phyloP scores from a whole-genome alignment of 108 stramenopile genomes.

The Nitzschia inconspicua region DNA sequence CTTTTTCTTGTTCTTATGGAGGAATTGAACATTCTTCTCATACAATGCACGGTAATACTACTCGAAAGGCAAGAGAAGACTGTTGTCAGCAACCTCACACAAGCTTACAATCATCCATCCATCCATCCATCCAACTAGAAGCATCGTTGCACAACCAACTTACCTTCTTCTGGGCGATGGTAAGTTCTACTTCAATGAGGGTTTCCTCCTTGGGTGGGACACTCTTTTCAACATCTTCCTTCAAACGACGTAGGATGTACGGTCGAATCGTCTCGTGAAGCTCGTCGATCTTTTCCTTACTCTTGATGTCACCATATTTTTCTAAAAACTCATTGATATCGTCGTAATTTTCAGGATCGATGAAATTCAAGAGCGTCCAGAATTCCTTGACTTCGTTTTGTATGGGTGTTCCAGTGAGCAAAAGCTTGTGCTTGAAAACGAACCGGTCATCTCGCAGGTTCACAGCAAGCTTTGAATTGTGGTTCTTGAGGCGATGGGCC shows the following conservation, averaged over 20 bases:
- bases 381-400: conserved; percentile 84
- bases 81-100: too few species aligned
- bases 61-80: too few species aligned
- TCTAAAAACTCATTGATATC: conserved; percentile 72
- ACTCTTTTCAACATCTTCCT: conserved; percentile 92
- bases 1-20: conserved; percentile 79
- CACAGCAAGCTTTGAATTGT: conserved; percentile 83
- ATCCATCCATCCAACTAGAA: too few species aligned
- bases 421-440: conserved; percentile 72
- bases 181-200: conserved; percentile 95
- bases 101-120: too few species aligned
- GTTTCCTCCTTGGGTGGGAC: conserved; percentile 95
- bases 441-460: conserved; percentile 77
- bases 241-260: conserved; percentile 91
- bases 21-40: conserved; percentile 84
- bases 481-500: conserved; percentile 96
- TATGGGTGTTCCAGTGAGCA: conserved; percentile 95
- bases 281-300: conserved; percentile 77
- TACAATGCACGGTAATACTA: conserved; percentile 95
- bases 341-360: conserved; percentile 63
- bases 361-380: conserved; percentile 88
- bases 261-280: conserved; percentile 86
- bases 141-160: too few species aligned
- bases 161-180: conserved; percentile 94
- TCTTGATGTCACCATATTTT: conserved; percentile 83